phyloP scores from a whole-genome alignment of 768 basidiomycete species.

The Boletus bicolor region DNA sequence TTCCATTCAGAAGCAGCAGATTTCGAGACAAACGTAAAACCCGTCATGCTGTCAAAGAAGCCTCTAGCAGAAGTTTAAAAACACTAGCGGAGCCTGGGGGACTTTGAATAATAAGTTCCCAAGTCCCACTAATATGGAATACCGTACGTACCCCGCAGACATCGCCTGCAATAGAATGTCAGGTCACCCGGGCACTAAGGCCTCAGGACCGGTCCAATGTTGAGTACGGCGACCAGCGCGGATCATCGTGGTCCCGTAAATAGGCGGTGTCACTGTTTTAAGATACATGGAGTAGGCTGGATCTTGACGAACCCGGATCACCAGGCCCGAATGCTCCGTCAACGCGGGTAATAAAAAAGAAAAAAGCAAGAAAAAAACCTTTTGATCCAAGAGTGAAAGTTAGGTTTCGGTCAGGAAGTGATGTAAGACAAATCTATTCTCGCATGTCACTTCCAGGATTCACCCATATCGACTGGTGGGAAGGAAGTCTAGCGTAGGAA shows the following conservation, averaged over 20 bases:
- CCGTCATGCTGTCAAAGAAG: conserved; percentile 17
- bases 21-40: conserved; percentile 15
- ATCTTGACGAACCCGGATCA: neutral
- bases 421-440: no score
- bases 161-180: neutral
- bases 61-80: conserved; percentile 5
- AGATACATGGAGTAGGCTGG: neutral
- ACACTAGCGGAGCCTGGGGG: conserved; percentile 7
- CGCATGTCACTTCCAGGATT: no score
- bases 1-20: conserved; percentile 18
- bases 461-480: no score
- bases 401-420: no score
- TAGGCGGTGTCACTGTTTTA: neutral
- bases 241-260: neutral
- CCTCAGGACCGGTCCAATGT: neutral
- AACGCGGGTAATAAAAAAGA: no score
- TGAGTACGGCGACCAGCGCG: neutral
- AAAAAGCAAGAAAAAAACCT: no score
- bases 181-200: neutral
- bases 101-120: neutral
- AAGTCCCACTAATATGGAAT: neutral
- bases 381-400: no score
- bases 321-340: no score
- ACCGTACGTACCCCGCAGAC: conserved; percentile 4
- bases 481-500: no score